Conservation (phyloP, 352 stramenopile genomes). For the Phytophthora sp. region DNA sequence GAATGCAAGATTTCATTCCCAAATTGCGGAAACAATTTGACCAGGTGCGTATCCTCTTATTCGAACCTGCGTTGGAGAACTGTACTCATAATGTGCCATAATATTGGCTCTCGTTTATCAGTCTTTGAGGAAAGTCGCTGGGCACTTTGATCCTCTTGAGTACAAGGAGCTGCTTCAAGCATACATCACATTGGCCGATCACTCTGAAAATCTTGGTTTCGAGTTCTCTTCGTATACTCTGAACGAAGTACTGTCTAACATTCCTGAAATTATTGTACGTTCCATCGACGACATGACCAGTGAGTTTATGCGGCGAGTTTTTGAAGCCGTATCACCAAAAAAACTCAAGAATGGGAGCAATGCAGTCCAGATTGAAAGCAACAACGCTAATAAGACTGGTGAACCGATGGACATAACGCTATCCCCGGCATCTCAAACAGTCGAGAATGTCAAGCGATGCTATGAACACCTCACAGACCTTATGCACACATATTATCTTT, state of each 20-base stretch:
- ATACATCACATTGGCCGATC: conserved; percentile 79
- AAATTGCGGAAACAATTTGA: conserved; percentile 78
- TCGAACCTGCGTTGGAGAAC: too few species aligned
- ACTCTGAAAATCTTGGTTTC: conserved; percentile 79
- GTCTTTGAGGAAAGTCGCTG: conserved; percentile 76
- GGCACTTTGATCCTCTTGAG: conserved; percentile 66
- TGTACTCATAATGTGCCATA: too few species aligned
- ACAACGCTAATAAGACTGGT: conserved; percentile 28
- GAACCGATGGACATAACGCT: conserved; percentile 10
- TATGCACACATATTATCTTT: conserved; percentile 90
- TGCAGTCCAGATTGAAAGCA: conserved; percentile 7
- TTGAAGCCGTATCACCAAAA: conserved; percentile 51
- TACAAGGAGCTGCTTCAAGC: conserved; percentile 87
- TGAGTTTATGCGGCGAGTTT: conserved; percentile 49
- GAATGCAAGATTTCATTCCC: conserved; percentile 79
- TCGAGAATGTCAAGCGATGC: conserved; percentile 63
- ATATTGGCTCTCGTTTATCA: conserved; percentile 16
- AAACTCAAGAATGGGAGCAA: conserved; percentile 30
- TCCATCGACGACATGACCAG: conserved; percentile 76
- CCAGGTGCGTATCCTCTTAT: conserved; percentile 54
- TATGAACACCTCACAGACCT: conserved; percentile 81
- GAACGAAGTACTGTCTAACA: conserved; percentile 73
- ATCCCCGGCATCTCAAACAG: conserved; percentile 39
- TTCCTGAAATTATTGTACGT: conserved; percentile 81
- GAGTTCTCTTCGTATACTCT: conserved; percentile 78